Percentiles rank a stretch among this genome's conserved stretches.
phyloP scores from a whole-genome alignment of 2,329 filamentous ascomycete species.

The Colletotrichum sp. region DNA sequence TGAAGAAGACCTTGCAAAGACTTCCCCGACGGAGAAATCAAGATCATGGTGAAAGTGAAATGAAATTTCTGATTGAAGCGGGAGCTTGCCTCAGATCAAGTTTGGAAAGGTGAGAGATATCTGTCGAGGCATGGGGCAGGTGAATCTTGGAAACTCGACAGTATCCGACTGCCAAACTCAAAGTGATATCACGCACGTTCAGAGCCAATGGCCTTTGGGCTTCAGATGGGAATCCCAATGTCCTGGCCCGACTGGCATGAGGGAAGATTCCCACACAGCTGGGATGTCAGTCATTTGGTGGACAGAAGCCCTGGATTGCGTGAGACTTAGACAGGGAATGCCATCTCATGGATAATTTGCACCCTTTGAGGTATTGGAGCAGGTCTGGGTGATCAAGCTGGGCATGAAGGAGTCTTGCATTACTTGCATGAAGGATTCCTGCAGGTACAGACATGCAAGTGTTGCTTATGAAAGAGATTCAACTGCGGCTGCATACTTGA shows the following conservation, averaged over 20 bases:
- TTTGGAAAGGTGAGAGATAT: not conserved
- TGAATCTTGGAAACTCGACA: not conserved
- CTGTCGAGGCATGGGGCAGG: not conserved
- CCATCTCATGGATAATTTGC: not conserved
- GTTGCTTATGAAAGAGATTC: not conserved
- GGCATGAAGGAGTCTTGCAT: not conserved
- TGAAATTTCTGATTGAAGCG: not conserved
- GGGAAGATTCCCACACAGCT: not conserved
- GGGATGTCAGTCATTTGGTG: not conserved
- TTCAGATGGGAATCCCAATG: not conserved
- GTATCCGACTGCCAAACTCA: not conserved
- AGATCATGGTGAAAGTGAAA: not conserved
- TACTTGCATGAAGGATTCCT: not conserved
- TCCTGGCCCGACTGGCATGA: not conserved
- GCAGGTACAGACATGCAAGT: not conserved
- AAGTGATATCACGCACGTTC: not conserved
- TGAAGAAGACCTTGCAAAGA: not conserved
- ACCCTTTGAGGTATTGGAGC: not conserved
- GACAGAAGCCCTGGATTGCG: not conserved
- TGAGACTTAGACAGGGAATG: accelerated
- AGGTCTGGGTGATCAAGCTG: not conserved
- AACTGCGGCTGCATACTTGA: not conserved
- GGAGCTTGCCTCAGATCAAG: not conserved
- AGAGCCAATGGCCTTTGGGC: not conserved
- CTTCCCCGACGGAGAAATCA: not conserved